Conservation (phyloP, 2,329 filamentous ascomycete species). For the Camptophora hylomeconis region DNA sequence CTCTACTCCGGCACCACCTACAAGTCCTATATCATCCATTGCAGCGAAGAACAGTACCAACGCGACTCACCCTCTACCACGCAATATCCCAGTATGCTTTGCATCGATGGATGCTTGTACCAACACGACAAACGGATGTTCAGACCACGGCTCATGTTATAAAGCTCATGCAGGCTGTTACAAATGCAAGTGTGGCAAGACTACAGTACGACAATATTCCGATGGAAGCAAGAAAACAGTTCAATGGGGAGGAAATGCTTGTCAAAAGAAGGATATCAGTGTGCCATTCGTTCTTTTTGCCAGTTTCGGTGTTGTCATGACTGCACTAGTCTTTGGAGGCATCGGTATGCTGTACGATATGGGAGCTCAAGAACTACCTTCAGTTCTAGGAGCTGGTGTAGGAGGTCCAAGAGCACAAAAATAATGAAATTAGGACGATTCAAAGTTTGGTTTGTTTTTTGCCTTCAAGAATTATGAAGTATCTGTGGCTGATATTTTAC, state of each 20-base stretch:
- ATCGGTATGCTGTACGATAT: conserved; percentile 72
- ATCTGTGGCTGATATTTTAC: no score
- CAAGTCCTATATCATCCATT: conserved; percentile 19
- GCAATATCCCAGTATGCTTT: conserved; percentile 61
- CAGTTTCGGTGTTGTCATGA: conserved; percentile 57
- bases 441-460: conserved; percentile 5
- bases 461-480: no score
- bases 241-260: conserved; percentile 73
- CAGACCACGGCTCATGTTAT: conserved; percentile 64
- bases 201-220: conserved; percentile 33
- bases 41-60: conserved; percentile 25
- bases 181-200: conserved; percentile 59
- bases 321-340: conserved; percentile 54
- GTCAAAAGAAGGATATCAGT: conserved; percentile 85
- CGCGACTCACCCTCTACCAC: conserved; percentile 23
- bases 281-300: conserved; percentile 78
- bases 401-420: conserved; percentile 48
- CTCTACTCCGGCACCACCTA: conserved; percentile 20
- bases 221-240: conserved; percentile 43
- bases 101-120: conserved; percentile 54
- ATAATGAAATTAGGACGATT: conserved; percentile 10
- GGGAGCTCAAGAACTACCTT: conserved; percentile 76
- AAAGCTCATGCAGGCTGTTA: conserved; percentile 61
- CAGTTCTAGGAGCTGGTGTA: conserved; percentile 92
- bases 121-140: conserved; percentile 62